phyloP scores from a whole-genome alignment of 2,329 filamentous ascomycete species.

The Pezicula radicicola region DNA sequence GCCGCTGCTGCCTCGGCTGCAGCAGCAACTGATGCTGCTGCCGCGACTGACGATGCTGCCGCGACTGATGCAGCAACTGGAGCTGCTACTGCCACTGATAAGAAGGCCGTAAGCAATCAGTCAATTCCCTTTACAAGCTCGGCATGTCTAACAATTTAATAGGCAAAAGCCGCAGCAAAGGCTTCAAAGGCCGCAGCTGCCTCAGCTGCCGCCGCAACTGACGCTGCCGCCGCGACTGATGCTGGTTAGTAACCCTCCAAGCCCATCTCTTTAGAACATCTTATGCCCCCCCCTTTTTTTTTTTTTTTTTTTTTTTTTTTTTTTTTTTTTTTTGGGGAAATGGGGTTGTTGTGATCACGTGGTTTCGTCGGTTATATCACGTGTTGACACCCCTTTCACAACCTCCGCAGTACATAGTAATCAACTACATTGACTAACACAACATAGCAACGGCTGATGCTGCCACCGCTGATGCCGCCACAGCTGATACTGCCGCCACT shows the following conservation, averaged over 20 bases:
- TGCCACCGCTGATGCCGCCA: neutral
- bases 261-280: neutral
- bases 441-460: neutral
- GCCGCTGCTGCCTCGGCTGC: no score
- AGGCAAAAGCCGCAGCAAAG: no score
- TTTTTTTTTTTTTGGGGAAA: no score
- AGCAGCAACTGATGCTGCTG: no score
- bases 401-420: neutral
- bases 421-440: neutral
- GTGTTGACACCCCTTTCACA: neutral
- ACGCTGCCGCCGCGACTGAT: neutral
- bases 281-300: no score
- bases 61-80: neutral
- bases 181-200: neutral
- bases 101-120: no score
- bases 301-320: no score
- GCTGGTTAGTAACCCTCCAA: neutral
- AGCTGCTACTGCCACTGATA: neutral
- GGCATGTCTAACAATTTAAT: no score
- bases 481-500: neutral
- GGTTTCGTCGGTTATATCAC: neutral
- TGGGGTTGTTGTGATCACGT: neutral
- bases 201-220: slow-evolving; percentile 1
- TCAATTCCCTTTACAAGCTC: no score
- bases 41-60: no score